phyloP scores from a whole-genome alignment of 345 rosid genomes.

The Aegle marmelos region DNA sequence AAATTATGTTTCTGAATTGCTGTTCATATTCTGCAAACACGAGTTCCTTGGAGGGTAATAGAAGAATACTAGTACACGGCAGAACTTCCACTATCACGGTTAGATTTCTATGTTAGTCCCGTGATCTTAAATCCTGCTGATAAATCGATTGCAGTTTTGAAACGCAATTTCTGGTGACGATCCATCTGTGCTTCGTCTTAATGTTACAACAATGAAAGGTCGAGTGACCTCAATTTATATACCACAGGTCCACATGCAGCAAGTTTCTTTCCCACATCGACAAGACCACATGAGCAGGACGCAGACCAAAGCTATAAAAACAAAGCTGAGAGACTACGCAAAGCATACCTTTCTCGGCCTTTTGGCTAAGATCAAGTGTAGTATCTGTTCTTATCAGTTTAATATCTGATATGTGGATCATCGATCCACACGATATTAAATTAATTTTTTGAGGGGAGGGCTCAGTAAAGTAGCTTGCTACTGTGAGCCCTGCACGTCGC shows the following conservation, averaged over 20 bases:
- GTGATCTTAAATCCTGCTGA: neutral
- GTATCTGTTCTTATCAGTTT: constrained; percentile 46
- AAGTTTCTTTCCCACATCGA: too few relatives aligned
- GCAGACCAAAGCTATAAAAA: neutral
- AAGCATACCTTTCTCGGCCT: constrained; percentile 40
- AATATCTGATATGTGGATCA: constrained; percentile 32
- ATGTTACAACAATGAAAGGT: neutral
- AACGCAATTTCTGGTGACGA: neutral
- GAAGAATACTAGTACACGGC: neutral
- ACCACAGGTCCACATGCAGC: too few relatives aligned
- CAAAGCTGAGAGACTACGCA: neutral
- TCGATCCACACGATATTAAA: neutral
- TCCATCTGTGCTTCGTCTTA: neutral
- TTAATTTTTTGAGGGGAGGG: too few relatives aligned
- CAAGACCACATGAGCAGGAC: neutral
- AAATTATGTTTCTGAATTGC: too few relatives aligned
- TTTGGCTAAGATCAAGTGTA: constrained; percentile 48
- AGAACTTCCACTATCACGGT: neutral
- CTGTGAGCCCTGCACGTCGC: too few relatives aligned
- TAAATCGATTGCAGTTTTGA: neutral
- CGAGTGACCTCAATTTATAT: too few relatives aligned
- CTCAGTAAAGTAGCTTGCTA: too few relatives aligned
- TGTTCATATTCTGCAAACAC: too few relatives aligned
- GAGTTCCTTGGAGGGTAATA: neutral
- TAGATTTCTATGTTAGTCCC: neutral